Conservation (phyloP, 495 filamentous ascomycete genomes). For the Xanthoparmelia taractica region DNA sequence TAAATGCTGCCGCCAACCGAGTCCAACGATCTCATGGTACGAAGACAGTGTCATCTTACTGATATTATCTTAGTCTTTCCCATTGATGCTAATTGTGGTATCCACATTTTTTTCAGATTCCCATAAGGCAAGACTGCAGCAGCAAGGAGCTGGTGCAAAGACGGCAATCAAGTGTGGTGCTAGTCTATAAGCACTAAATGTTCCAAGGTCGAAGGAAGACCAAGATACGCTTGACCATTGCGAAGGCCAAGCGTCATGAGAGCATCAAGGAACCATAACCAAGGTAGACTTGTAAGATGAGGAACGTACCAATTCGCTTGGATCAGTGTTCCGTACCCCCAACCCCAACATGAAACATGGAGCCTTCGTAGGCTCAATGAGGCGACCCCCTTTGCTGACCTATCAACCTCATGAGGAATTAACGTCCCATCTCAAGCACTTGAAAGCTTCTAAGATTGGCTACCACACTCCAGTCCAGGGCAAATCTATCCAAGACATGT, state of each 20-base stretch:
- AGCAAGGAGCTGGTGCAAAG: neutral
- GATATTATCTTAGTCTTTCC: neutral
- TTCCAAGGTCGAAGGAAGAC: neutral
- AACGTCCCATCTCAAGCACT: neutral
- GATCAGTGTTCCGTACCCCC: neutral
- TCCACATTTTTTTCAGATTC: neutral
- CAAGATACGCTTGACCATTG: neutral
- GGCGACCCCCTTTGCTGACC: neutral
- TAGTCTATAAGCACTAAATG: neutral
- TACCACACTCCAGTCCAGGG: neutral
- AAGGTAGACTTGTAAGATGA: neutral
- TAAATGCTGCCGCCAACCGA: neutral
- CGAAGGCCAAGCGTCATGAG: neutral
- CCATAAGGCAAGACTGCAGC: constrained; percentile 1
- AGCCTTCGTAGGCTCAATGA: neutral
- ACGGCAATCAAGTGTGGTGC: neutral
- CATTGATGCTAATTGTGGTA: constrained; percentile 1
- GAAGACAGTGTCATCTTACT: neutral
- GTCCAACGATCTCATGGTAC: constrained; percentile 4
- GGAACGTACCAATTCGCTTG: neutral
- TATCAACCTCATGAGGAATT: neutral
- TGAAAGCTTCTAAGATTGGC: neutral
- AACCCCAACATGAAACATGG: neutral
- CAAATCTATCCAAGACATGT: neutral
- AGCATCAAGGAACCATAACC: neutral